Percentiles rank a stretch among this genome's conserved stretches.
Conservation (phyloP, 345 rosid genomes). For the Linum lewisii region DNA sequence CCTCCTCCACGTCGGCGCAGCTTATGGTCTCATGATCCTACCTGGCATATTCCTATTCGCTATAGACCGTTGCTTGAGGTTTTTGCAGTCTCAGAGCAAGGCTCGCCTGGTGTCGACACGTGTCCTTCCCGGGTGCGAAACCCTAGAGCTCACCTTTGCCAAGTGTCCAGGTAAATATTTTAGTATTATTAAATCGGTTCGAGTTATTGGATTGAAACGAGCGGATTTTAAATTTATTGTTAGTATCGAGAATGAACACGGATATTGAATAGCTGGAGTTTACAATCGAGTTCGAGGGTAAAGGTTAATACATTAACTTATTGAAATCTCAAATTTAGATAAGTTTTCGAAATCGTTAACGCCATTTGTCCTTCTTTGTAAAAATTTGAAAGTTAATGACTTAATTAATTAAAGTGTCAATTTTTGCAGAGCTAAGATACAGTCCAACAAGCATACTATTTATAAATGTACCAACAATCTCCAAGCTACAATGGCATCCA, state of each 20-base stretch:
- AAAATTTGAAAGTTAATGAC: too few species aligned
- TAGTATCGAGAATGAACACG: too few species aligned
- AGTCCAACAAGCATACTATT: conserved; percentile 19
- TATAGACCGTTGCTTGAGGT: conserved; percentile 51
- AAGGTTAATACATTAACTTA: too few species aligned
- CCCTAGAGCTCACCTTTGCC: conserved; percentile 47
- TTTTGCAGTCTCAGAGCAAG: conserved; percentile 43
- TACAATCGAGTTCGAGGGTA: too few species aligned
- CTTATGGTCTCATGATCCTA: conserved; percentile 39
- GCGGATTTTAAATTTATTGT: too few species aligned
- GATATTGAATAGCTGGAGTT: too few species aligned
- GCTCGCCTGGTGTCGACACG: conserved; percentile 41
- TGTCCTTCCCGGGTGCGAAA: conserved; percentile 31
- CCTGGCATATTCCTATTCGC: conserved; percentile 59
- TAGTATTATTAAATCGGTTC: too few species aligned
- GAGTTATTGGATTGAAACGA: neutral
- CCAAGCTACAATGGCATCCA: conserved; percentile 25
- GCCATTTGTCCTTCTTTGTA: too few species aligned
- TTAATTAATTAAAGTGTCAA: neutral
- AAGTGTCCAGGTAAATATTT: conserved; percentile 30
- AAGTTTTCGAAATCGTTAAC: too few species aligned
- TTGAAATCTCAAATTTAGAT: too few species aligned
- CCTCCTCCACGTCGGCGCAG: conserved; percentile 47
- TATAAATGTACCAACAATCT: conserved; percentile 13
- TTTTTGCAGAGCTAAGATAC: conserved; percentile 8